Evolutionary conservation across 2,329 filamentous ascomycete species (phyloP), one percentile per base, ranked within the genome.

Genomic region (Paecilomyces fulvus): DNA sequence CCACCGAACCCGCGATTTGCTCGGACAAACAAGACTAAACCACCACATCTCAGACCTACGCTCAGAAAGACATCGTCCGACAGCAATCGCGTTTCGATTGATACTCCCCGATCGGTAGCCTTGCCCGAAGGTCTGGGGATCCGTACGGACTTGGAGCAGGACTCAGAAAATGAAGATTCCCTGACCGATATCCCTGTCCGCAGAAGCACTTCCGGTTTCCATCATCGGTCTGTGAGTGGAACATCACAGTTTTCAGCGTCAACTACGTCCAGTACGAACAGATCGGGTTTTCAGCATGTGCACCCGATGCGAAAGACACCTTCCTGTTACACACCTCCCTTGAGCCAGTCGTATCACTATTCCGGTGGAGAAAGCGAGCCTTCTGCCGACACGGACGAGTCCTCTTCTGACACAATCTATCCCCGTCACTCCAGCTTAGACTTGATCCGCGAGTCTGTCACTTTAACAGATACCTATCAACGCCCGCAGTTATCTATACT

Each of bases 121-220:
- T 81, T 84, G 60, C 80, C 83, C 59, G 80, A 83, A 56, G 81
- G 80, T 9, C 67, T 84, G 53, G 81, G 80, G 17, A 83, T 84
- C 50, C 75, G 77, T 60, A 66, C 70, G 30, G 70, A 63, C 46
- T 58, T 67, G 21, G 67, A 71, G 30, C 63, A 63, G 9, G 68
- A 71, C 49, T 61, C 61, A 20, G 59, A 60, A 55, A 63, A 61
- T 52, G 65, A 61, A 52, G 79, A 81, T 30, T 75, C 75, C 57
- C 66, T 67, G 46, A 62, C 64, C n/a, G 63, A 63, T 53, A 57
- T 67, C 25, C 65, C 65, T 25, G 69, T 70, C 59, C 70, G 68
- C 43, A 74, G 75, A 49, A 74, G 72, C 10, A 70, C 73, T 49
- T 70, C 73, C 49, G 70, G 73, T 48, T 60, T 67, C 53, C 81